Evolutionary conservation across 345 rosid genomes (phyloP).

Genomic region (Salix viminalis): DNA sequence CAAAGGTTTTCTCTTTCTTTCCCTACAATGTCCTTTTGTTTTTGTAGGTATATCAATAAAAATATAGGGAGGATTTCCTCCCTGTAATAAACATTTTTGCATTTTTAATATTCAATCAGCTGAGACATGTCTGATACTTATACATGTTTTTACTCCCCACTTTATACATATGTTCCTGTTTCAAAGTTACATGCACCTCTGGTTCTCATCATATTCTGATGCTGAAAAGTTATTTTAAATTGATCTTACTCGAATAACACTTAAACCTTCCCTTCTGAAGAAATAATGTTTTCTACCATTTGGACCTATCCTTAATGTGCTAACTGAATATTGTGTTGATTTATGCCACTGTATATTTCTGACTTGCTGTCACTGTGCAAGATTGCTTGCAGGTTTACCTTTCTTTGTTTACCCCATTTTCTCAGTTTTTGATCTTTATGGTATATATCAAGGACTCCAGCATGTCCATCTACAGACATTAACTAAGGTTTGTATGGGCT

Average conservation of each 20-base stretch:
- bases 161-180: not conserved
- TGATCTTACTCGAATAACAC: not conserved
- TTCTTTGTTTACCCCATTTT: constrained; percentile 70
- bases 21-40: not conserved
- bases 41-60: not conserved
- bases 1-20: constrained; percentile 41
- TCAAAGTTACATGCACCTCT: not conserved
- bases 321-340: not conserved
- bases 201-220: not conserved
- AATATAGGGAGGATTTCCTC: not conserved
- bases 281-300: constrained; percentile 2
- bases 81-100: not conserved
- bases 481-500: constrained; percentile 53
- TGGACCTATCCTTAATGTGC: constrained; percentile 3
- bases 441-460: constrained; percentile 81
- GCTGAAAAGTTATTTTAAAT: not conserved
- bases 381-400: constrained; percentile 66
- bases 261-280: not conserved
- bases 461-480: constrained; percentile 79
- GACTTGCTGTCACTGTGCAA: constrained; percentile 26
- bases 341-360: constrained; percentile 10
- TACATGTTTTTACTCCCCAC: not conserved
- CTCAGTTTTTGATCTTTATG: constrained; percentile 71
- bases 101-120: not conserved
- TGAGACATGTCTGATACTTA: not conserved